A percentile compares a stretch with the other conserved stretches of the same genome.
phyloP scores from a whole-genome alignment of 1,139 yeast genomes.

The Lodderomyces orthopsilosis region DNA sequence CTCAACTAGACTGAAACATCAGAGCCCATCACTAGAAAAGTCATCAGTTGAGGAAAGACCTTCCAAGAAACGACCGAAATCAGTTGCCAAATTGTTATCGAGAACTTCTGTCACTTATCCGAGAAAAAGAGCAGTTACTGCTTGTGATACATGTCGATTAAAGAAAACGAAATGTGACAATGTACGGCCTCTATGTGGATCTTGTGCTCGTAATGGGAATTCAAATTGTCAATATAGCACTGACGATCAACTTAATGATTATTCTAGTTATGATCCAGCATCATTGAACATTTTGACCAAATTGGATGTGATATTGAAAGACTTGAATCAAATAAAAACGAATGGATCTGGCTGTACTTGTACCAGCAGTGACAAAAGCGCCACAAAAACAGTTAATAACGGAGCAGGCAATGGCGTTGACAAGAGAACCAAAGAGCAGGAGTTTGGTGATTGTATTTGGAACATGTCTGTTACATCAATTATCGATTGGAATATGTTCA shows the following conservation, averaged over 20 bases:
- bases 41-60: slow-evolving; percentile 5
- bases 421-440: slow-evolving; percentile 3
- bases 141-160: slow-evolving; percentile 47
- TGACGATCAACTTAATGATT: slow-evolving; percentile 28
- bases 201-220: slow-evolving; percentile 39
- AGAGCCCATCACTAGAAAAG: slow-evolving; percentile 2
- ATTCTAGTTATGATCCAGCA: slow-evolving; percentile 25
- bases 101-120: slow-evolving; percentile 19
- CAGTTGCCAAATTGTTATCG: slow-evolving; percentile 8
- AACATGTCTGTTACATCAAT: slow-evolving; percentile 39
- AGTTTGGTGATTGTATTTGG: slow-evolving; percentile 31
- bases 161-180: slow-evolving; percentile 55
- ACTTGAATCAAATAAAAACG: slow-evolving; percentile 21
- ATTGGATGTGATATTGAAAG: slow-evolving; percentile 30
- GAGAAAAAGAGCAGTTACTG: slow-evolving; percentile 42
- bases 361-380: background rate
- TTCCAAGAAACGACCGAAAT: slow-evolving; percentile 12
- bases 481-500: slow-evolving; percentile 34
- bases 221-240: slow-evolving; percentile 31
- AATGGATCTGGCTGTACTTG: background rate
- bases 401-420: background rate
- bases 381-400: background rate
- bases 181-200: slow-evolving; percentile 47
- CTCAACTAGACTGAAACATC: slow-evolving; percentile 4
- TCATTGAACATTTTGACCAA: slow-evolving; percentile 26